A percentile compares a stretch with the other conserved stretches of the same genome.
Conservation (phyloP, 768 basidiomycete genomes). For the Coprinellus aureogranulatus region DNA sequence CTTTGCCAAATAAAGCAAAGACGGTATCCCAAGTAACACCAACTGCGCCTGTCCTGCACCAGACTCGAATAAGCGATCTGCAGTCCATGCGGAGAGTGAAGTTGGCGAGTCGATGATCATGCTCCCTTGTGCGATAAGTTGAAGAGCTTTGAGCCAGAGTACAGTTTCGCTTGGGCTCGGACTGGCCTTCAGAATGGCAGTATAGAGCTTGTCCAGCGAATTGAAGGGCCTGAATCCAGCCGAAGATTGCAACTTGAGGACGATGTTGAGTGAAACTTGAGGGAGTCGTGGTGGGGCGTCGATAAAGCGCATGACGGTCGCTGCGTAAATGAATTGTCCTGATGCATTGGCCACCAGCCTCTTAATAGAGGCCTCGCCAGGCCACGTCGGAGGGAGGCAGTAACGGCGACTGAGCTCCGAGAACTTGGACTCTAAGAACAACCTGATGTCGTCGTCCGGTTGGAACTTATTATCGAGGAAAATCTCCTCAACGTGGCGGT, state of each 20-base stretch:
- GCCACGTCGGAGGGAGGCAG: background rate
- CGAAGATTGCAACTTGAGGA: background rate
- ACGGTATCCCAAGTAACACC: no score
- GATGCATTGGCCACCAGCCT: background rate
- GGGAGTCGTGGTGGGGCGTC: background rate
- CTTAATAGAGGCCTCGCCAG: background rate
- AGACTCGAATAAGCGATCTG: no score
- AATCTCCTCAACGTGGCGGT: background rate
- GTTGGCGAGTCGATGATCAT: no score
- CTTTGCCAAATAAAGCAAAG: no score
- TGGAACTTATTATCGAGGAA: background rate
- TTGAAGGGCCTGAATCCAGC: background rate
- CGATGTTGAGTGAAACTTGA: background rate
- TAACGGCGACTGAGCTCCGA: background rate
- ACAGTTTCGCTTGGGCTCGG: background rate
- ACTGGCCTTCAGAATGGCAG: background rate
- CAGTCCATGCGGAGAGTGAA: no score
- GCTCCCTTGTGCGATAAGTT: background rate
- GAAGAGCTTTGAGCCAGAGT: background rate
- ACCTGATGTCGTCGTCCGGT: background rate
- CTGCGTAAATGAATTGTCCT: conserved; percentile 7
- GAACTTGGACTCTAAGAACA: background rate
- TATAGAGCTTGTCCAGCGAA: background rate
- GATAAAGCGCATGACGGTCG: background rate
- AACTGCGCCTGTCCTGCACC: no score